phyloP scores from a whole-genome alignment of 768 basidiomycete genomes.

The Auriscalpium microsporum region DNA sequence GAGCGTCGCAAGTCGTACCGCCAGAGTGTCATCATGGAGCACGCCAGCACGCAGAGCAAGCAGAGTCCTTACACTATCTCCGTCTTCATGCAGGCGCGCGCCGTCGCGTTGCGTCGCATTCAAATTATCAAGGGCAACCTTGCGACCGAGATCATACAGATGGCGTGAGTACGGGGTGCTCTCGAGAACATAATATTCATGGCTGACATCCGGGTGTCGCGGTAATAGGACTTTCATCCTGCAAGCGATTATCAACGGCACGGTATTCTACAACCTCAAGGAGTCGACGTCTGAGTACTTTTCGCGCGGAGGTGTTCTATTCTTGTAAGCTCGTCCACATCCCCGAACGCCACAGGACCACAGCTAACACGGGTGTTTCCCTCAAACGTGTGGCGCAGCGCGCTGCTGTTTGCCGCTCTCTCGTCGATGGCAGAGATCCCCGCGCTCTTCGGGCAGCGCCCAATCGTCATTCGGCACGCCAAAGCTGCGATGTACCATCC shows the following conservation, averaged over 20 bases:
- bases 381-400: slow-evolving; percentile 23
- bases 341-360: neutral
- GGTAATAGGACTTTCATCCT: slow-evolving; percentile 43
- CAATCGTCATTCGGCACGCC: slow-evolving; percentile 49
- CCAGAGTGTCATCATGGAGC: slow-evolving; percentile 41
- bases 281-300: slow-evolving; percentile 54
- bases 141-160: slow-evolving; percentile 21
- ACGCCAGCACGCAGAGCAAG: slow-evolving; percentile 35
- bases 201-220: slow-evolving; percentile 3
- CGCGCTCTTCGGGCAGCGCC: slow-evolving; percentile 45
- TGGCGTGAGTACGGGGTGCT: slow-evolving; percentile 13
- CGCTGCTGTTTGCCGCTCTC: slow-evolving; percentile 51
- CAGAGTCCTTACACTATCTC: slow-evolving; percentile 29
- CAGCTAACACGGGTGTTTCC: neutral
- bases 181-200: neutral
- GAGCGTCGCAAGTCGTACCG: slow-evolving; percentile 36
- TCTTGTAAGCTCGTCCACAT: slow-evolving; percentile 42
- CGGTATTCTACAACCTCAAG: slow-evolving; percentile 52
- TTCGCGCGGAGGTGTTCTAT: slow-evolving; percentile 71
- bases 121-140: slow-evolving; percentile 28
- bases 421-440: slow-evolving; percentile 59
- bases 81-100: slow-evolving; percentile 28
- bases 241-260: slow-evolving; percentile 49
- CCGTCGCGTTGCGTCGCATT: slow-evolving; percentile 27
- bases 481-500: slow-evolving; percentile 58